Base-by-base conservation (phyloP, 768 basidiomycete genomes). In the Floccularia luteovirens region DNA sequence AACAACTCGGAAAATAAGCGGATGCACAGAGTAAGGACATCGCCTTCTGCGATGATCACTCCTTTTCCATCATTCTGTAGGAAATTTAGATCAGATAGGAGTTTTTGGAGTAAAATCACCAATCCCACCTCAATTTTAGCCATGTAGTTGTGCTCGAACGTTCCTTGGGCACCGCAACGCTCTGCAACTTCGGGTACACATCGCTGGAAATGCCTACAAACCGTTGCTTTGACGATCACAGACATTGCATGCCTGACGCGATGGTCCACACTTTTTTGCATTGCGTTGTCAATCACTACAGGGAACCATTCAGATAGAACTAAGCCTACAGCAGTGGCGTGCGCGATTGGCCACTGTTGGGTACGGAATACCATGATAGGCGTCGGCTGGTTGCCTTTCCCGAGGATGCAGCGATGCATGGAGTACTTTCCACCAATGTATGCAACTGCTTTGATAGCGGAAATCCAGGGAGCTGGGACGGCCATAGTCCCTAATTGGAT, bases 291-390 rank as follows among this genome's bases (percentile, higher is more conserved):
- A 5, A 69, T 53, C 4, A 54, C 58, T 4, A 52, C 46, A 21
- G 70, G 66, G 37, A 61, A 72, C 67, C 71, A 73, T 23, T 61
- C 67, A 32, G 62, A 62, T 55, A 79, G 57, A 21, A 81, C 75
- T 52, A 70, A 62, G 4, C 65, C 65, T 14, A 69, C 69, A 1
- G 79, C 70, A 2, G 70, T 63, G 3, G 74, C 72, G 25, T 73
- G 67, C 28, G 72, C 51, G 27, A 82, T 61, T 2, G 80, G 76
- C 64, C 69, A 70, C 39, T 82, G 76, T 45, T 82, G 80, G 0
- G 80, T 82, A 19, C 77, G 67, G 61, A 82, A 82, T 4, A 69
- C 56, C 39, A 80, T 65, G 49, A 82, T 79, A 0, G 76, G 76
- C 2, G 69, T 57, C 13, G 66, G 69, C 11, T 55, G 38, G 11